Evolutionary conservation across 257 asterid genomes (phyloP).

Genomic region (Hygrophila difformis): DNA sequence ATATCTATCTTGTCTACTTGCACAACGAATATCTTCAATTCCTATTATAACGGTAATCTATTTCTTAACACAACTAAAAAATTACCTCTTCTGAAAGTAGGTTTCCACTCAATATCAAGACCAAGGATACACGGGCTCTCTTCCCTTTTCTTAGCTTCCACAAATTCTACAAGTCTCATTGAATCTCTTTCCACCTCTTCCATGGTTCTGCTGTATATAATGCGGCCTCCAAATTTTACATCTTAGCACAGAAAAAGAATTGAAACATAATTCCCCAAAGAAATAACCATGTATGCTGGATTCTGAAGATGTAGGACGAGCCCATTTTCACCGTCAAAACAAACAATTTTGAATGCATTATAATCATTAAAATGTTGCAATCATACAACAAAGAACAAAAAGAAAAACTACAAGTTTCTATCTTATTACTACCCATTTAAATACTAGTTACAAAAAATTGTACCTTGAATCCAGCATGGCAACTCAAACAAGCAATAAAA

Average conservation of each 20-base stretch:
- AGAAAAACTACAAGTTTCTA: background rate
- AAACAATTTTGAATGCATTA: no score
- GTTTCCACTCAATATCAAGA: constrained; percentile 93
- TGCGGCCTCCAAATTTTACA: constrained; percentile 55
- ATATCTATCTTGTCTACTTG: no score
- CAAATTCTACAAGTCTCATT: constrained; percentile 56
- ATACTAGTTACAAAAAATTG: background rate
- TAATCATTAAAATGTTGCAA: no score
- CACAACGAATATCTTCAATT: no score
- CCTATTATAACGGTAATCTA: background rate
- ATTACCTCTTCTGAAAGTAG: constrained; percentile 74
- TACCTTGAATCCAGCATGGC: background rate
- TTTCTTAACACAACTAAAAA: background rate
- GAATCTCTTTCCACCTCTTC: constrained; percentile 81
- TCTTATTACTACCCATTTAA: background rate
- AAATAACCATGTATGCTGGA: no score
- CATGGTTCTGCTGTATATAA: constrained; percentile 57
- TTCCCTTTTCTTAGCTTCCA: constrained; percentile 46
- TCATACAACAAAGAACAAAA: no score
- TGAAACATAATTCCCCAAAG: background rate
- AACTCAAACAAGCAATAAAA: background rate
- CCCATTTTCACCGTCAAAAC: no score
- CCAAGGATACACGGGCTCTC: constrained; percentile 65
- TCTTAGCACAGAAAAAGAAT: constrained; percentile 24
- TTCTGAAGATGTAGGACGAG: no score